phyloP scores from a whole-genome alignment of 768 basidiomycete genomes.

The Termitomyces eurrhizus region DNA sequence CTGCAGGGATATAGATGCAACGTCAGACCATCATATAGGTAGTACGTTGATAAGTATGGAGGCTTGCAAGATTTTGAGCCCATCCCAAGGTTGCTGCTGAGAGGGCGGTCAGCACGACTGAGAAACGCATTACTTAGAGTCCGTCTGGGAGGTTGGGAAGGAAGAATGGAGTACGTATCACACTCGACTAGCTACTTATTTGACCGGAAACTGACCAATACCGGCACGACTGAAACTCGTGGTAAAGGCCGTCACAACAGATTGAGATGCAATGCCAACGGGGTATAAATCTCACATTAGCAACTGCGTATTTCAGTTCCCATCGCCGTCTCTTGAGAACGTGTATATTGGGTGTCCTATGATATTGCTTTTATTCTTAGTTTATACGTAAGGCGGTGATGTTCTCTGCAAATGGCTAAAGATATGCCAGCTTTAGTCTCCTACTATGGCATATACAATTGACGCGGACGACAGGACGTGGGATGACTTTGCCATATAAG shows the following conservation, averaged over 20 bases:
- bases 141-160: not conserved
- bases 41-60: not conserved
- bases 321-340: not conserved
- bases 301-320: not conserved
- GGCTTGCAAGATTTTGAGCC: conserved; percentile 18
- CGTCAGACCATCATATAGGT: not conserved
- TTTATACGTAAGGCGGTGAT: not conserved
- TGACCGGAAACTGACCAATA: not conserved
- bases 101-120: conserved; percentile 7
- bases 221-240: not conserved
- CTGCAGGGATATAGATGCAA: conserved; percentile 15
- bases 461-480: conserved; percentile 1
- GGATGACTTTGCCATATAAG: not conserved
- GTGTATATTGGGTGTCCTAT: not conserved
- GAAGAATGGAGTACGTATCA: not conserved
- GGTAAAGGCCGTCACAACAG: not conserved
- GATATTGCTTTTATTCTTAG: not conserved
- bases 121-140: conserved; percentile 6
- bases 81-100: conserved; percentile 17
- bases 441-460: not conserved
- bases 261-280: not conserved
- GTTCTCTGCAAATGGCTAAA: not conserved
- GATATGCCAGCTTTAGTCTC: not conserved
- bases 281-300: not conserved
- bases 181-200: not conserved